A percentile compares a stretch with the other conserved stretches of the same genome.
Conservation (phyloP, 176 grass and related monocot species). For the Areca catechu region DNA sequence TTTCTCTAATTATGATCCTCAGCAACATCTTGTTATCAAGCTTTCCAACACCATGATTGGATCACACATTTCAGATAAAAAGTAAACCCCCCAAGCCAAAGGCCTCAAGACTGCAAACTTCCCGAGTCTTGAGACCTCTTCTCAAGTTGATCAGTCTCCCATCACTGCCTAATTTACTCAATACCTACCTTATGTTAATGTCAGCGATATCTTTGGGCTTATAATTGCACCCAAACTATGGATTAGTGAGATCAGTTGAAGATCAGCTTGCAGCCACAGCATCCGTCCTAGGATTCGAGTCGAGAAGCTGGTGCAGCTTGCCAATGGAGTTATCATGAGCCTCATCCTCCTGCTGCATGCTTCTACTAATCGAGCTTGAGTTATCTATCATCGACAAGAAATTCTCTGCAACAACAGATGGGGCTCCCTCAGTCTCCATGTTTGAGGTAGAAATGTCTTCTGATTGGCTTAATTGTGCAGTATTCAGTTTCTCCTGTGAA, state of each 20-base stretch:
- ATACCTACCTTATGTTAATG: not conserved
- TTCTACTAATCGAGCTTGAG: not conserved
- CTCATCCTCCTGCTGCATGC: not conserved
- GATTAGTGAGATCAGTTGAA: not conserved
- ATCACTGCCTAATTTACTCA: not conserved
- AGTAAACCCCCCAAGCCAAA: too few relatives aligned
- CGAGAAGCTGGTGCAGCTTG: slow-evolving; percentile 25
- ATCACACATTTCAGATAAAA: not conserved
- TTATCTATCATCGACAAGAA: slow-evolving; percentile 26
- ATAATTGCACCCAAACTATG: slow-evolving; percentile 9
- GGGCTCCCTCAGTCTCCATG: not conserved
- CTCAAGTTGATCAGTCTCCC: not conserved
- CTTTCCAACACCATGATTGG: slow-evolving; percentile 1
- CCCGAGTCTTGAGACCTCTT: not conserved
- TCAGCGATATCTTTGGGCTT: slow-evolving; percentile 4
- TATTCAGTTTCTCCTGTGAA: slow-evolving; percentile 17
- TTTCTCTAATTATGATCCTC: too few relatives aligned
- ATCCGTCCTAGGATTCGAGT: slow-evolving; percentile 12
- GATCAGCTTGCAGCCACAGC: slow-evolving; percentile 16
- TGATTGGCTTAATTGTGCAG: not conserved
- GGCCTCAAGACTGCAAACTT: too few relatives aligned
- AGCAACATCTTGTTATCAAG: not conserved
- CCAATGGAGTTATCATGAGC: not conserved
- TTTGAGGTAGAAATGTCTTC: slow-evolving; percentile 4
- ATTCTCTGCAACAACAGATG: slow-evolving; percentile 17